Conservation (phyloP, 345 rosid genomes). For the Citrus trifoliata region DNA sequence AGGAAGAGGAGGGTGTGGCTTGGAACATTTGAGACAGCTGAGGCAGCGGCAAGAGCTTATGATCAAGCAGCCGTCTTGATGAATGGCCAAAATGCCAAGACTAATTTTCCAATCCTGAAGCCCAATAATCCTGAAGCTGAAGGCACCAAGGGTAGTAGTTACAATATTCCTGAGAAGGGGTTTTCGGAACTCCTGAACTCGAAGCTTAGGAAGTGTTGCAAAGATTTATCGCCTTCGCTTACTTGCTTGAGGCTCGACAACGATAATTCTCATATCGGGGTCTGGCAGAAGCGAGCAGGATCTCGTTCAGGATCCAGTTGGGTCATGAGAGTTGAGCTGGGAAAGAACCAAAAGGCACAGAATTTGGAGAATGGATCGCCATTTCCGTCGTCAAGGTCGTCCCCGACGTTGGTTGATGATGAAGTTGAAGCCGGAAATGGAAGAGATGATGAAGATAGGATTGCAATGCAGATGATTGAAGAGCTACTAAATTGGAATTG, state of each 20-base stretch:
- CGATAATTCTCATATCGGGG: constrained; percentile 63
- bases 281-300: constrained; percentile 78
- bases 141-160: neutral
- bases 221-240: constrained; percentile 53
- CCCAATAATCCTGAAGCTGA: neutral
- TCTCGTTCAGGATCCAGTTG: constrained; percentile 45
- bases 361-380: constrained; percentile 13
- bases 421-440: constrained; percentile 20
- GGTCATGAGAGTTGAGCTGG: constrained; percentile 74
- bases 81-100: constrained; percentile 72
- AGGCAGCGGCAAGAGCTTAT: constrained; percentile 70
- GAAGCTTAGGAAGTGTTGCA: constrained; percentile 58
- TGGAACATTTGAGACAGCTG: constrained; percentile 78
- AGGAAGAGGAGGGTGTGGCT: constrained; percentile 86
- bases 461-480: constrained; percentile 79
- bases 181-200: constrained; percentile 48
- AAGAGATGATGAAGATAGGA: constrained; percentile 43
- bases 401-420: constrained; percentile 5
- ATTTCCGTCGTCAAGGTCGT: constrained; percentile 2
- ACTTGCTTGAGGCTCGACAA: constrained; percentile 75
- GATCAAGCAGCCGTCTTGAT: constrained; percentile 69
- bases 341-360: constrained; percentile 16
- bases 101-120: constrained; percentile 52
- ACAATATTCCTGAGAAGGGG: constrained; percentile 27
- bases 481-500: constrained; percentile 62